Evolutionary conservation across 805 yeast species (phyloP).

Genomic region (Pichia thaimueangensis): DNA sequence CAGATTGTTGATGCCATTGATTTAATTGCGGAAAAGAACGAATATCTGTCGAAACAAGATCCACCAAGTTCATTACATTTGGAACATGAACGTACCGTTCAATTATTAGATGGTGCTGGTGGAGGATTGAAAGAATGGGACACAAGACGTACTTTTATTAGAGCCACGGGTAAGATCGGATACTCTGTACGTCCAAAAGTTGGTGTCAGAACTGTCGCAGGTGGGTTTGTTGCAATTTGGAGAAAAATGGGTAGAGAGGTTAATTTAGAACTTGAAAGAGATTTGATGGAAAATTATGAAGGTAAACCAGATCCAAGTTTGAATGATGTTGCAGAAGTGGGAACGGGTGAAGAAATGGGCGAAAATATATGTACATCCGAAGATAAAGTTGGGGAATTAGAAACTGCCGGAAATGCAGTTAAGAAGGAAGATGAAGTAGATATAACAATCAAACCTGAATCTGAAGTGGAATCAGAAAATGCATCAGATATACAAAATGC

Average conservation of each 20-base stretch:
- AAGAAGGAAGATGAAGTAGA: background rate
- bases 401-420: background rate
- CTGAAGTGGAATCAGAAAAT: background rate
- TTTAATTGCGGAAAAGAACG: conserved; percentile 19
- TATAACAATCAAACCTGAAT: background rate
- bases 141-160: conserved; percentile 33
- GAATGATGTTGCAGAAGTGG: background rate
- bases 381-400: background rate
- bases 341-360: background rate
- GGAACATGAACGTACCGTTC: conserved; percentile 31
- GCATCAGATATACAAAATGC: background rate
- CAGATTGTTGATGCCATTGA: conserved; percentile 39
- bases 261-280: conserved; percentile 10
- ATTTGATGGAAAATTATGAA: conserved; percentile 4
- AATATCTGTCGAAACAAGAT: conserved; percentile 3
- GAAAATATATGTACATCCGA: no score
- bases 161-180: conserved; percentile 35
- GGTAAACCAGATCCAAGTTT: conserved; percentile 3
- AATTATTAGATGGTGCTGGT: conserved; percentile 41
- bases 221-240: conserved; percentile 45
- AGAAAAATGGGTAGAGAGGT: conserved; percentile 23
- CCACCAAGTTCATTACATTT: conserved; percentile 6
- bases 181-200: conserved; percentile 46
- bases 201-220: conserved; percentile 41
- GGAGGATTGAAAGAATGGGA: conserved; percentile 52